Conservation (phyloP, 2,329 filamentous ascomycete genomes). For the Celoporthe dispersa region DNA sequence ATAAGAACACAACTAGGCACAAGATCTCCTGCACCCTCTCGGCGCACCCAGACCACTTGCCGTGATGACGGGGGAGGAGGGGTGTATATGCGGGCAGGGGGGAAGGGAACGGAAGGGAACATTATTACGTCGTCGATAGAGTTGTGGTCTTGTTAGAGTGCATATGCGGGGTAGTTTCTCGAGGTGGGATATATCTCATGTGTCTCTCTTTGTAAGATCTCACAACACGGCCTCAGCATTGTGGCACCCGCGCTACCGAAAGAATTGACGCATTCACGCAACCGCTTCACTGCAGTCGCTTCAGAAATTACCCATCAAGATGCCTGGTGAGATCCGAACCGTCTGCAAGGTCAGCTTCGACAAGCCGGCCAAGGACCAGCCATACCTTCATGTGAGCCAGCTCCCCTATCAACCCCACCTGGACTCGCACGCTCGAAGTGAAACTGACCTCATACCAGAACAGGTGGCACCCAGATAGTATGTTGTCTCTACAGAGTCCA, state of each 20-base stretch:
- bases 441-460: conserved; percentile 59
- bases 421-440: background rate
- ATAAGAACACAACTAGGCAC: conserved; percentile 21
- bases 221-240: background rate
- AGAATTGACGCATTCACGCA: background rate
- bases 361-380: conserved; percentile 71
- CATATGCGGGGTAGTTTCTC: conserved; percentile 28
- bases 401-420: background rate
- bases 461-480: conserved; percentile 91
- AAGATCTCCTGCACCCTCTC: conserved; percentile 5
- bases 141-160: background rate
- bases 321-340: conserved; percentile 59
- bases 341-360: conserved; percentile 73
- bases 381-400: conserved; percentile 68
- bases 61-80: conserved; percentile 22
- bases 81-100: conserved; percentile 8
- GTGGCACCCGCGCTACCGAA: background rate
- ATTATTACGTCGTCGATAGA: conserved; percentile 26
- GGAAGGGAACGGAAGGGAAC: conserved; percentile 5
- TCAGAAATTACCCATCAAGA: conserved; percentile 1
- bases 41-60: background rate
- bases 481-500: conserved; percentile 31
- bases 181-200: background rate
- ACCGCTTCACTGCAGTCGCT: too few relatives aligned
- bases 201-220: background rate